A percentile compares a stretch with the other conserved stretches of the same genome.
Evolutionary conservation across 345 rosid species (phyloP).

Genomic region (Salix arbutifolia): DNA sequence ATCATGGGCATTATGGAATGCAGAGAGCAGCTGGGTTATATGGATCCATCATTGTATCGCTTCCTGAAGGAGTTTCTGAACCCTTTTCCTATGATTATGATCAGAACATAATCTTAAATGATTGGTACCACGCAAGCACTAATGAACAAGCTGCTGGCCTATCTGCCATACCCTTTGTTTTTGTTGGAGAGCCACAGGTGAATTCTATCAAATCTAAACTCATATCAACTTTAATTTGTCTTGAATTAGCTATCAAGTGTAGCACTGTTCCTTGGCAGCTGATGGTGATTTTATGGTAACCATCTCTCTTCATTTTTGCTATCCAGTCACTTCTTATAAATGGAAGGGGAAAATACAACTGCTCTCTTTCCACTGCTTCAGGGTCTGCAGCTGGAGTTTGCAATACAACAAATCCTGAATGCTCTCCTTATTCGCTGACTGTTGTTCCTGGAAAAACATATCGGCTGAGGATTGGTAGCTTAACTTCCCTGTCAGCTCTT

Average conservation of each 20-base stretch:
- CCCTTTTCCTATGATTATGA: constrained; percentile 66
- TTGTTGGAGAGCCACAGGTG: constrained; percentile 85
- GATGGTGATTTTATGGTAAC: background rate
- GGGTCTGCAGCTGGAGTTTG: constrained; percentile 30
- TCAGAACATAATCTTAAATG: constrained; percentile 53
- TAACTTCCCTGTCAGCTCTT: constrained; percentile 62
- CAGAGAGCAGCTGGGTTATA: constrained; percentile 65
- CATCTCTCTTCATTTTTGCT: background rate
- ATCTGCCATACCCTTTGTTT: constrained; percentile 47
- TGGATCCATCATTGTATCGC: constrained; percentile 59
- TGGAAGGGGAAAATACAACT: constrained; percentile 60
- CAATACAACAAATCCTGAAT: constrained; percentile 44
- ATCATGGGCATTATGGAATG: constrained; percentile 79
- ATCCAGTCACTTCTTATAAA: constrained; percentile 61
- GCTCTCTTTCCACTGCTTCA: constrained; percentile 33
- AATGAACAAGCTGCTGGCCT: constrained; percentile 59
- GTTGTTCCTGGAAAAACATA: constrained; percentile 61
- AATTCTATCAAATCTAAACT: background rate
- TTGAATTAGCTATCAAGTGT: background rate
- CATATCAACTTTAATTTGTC: background rate
- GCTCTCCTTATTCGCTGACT: constrained; percentile 34
- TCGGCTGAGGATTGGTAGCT: constrained; percentile 52
- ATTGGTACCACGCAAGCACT: constrained; percentile 69
- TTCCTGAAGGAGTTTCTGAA: constrained; percentile 40
- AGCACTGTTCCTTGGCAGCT: background rate